Evolutionary conservation across 805 yeast genomes (phyloP).

Genomic region (Komagataella mondaviorum): DNA sequence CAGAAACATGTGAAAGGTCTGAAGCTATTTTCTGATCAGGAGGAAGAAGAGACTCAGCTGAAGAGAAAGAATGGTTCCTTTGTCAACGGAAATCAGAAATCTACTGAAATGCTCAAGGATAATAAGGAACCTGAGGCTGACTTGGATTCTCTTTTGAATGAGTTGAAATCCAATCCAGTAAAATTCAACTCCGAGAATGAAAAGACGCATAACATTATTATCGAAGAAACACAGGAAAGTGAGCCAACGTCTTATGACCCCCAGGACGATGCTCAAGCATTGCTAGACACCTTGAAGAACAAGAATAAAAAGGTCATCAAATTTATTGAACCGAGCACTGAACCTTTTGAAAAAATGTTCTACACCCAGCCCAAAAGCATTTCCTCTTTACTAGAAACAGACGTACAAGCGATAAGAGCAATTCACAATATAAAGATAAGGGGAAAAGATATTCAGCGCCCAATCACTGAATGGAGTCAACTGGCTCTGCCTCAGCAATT

Average conservation of each 20-base stretch:
- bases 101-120: not conserved
- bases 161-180: not conserved
- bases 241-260: not conserved
- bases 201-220: not conserved
- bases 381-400: constrained; percentile 31
- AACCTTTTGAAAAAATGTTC: constrained; percentile 45
- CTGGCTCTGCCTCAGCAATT: constrained; percentile 59
- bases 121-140: not conserved
- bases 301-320: constrained; percentile 38
- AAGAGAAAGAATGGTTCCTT: not conserved
- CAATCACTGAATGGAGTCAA: constrained; percentile 69
- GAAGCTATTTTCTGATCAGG: not conserved
- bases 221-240: not conserved
- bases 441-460: constrained; percentile 46
- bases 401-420: constrained; percentile 39
- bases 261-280: constrained; percentile 18
- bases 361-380: constrained; percentile 50
- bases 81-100: not conserved
- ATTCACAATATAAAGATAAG: constrained; percentile 56
- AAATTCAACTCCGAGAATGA: not conserved
- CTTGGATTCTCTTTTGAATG: not conserved
- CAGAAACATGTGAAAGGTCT: not conserved
- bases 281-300: constrained; percentile 25
- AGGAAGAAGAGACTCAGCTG: not conserved
- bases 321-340: constrained; percentile 28